Evolutionary conservation across 306 rosid genomes (phyloP).

Genomic region (Vigna unguiculata): DNA sequence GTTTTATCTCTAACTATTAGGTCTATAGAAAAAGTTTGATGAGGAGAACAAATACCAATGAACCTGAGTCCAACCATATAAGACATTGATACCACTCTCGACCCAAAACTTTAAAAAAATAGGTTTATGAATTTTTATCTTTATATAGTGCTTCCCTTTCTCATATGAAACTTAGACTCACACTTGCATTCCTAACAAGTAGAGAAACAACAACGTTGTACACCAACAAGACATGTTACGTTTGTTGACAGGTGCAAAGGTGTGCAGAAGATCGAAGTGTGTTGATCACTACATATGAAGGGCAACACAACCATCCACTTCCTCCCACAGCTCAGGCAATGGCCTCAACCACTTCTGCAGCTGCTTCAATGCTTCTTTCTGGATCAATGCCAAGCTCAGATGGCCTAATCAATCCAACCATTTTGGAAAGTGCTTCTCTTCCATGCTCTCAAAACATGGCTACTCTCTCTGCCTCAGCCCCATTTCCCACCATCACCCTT

Average conservation of each 20-base stretch:
- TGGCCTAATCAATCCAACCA: conserved; percentile 45
- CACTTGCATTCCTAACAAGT: no score
- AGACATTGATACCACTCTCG: no score
- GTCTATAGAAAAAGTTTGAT: no score
- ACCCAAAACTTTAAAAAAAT: no score
- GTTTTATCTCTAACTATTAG: no score
- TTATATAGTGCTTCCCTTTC: no score
- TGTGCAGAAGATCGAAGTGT: conserved; percentile 73
- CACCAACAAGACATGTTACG: neutral
- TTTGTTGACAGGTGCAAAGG: conserved; percentile 64
- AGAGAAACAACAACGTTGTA: neutral
- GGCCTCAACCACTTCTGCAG: conserved; percentile 78
- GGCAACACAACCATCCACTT: conserved; percentile 82
- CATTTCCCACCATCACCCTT: conserved; percentile 78
- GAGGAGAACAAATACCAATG: no score
- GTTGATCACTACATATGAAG: conserved; percentile 76
- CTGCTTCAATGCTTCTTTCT: conserved; percentile 76
- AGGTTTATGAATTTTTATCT: no score
- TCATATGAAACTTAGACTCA: no score
- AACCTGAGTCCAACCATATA: no score
- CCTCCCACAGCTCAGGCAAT: conserved; percentile 75
- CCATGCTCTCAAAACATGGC: conserved; percentile 56
- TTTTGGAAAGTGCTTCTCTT: conserved; percentile 49
- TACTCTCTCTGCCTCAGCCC: conserved; percentile 76
- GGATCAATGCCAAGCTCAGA: conserved; percentile 72